Evolutionary conservation across 2,329 filamentous ascomycete genomes (phyloP).

Genomic region (Fusarium sarcochroum): DNA sequence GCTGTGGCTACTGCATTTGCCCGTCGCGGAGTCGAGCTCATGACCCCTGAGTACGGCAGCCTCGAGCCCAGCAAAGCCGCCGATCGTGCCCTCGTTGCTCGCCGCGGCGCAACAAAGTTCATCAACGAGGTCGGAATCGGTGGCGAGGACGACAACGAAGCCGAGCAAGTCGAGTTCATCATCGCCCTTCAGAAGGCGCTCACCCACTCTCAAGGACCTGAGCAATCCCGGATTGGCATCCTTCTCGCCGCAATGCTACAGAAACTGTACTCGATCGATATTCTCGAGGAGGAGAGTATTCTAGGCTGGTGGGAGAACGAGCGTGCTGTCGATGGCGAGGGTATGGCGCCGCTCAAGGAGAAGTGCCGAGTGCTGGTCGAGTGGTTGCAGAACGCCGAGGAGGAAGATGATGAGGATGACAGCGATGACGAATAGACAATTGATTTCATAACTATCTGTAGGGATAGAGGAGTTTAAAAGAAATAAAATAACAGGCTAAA

Average conservation of each 20-base stretch:
- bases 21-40: constrained; percentile 81
- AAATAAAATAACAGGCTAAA: constrained; percentile 19
- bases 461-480: constrained; percentile 36
- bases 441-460: constrained; percentile 11
- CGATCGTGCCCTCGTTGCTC: constrained; percentile 69
- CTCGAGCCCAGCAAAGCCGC: constrained; percentile 76
- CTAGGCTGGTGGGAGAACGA: constrained; percentile 89
- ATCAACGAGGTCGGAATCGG: constrained; percentile 72
- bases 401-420: constrained; percentile 79
- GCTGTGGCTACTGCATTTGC: constrained; percentile 90
- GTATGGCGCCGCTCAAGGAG: constrained; percentile 77
- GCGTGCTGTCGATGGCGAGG: constrained; percentile 74
- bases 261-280: constrained; percentile 86
- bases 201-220: constrained; percentile 72
- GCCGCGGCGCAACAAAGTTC: constrained; percentile 68
- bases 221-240: constrained; percentile 64
- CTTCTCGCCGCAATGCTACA: constrained; percentile 85
- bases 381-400: constrained; percentile 83
- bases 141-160: constrained; percentile 65
- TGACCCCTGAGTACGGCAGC: constrained; percentile 63
- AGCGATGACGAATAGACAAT: constrained; percentile 56
- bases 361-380: constrained; percentile 86
- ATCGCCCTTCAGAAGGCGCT: constrained; percentile 86
- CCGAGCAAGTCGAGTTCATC: constrained; percentile 89
- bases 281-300: constrained; percentile 91